A percentile compares a stretch with the other conserved stretches of the same genome.
phyloP scores from a whole-genome alignment of 352 stramenopile genomes.

The Phytophthora cajani region DNA sequence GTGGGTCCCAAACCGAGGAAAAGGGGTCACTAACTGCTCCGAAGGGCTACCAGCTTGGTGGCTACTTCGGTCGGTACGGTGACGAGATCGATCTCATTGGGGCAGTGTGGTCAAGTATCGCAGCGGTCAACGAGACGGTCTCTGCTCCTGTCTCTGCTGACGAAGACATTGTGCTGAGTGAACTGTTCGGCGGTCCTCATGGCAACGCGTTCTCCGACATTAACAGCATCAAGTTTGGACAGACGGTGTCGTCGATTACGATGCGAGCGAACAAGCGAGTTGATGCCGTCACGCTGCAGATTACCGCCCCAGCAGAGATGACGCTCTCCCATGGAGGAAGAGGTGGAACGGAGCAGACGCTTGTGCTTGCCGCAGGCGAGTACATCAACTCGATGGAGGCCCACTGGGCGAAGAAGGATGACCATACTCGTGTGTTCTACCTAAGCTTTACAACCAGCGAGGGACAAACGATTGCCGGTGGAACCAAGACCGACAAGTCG shows the following conservation, averaged over 20 bases:
- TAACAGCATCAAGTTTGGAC: conserved; percentile 25
- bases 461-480: conserved; percentile 36
- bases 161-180: conserved; percentile 26
- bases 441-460: conserved; percentile 48
- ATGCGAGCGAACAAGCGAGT: conserved; percentile 37
- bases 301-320: conserved; percentile 18
- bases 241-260: conserved; percentile 19
- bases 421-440: conserved; percentile 53
- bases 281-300: conserved; percentile 47
- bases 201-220: conserved; percentile 36
- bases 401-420: conserved; percentile 53
- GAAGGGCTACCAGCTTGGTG: conserved; percentile 28
- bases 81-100: conserved; percentile 28
- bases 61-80: conserved; percentile 29
- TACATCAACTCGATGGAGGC: conserved; percentile 40
- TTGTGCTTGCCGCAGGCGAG: conserved; percentile 41
- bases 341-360: conserved; percentile 42
- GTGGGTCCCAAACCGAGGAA: conserved; percentile 23
- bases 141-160: conserved; percentile 12
- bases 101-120: conserved; percentile 35
- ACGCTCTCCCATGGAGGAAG: conserved; percentile 47
- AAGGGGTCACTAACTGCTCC: conserved; percentile 20
- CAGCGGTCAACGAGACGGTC: conserved; percentile 22
- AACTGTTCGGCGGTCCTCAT: conserved; percentile 28
- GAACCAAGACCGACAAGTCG: conserved; percentile 28